A percentile compares a stretch with the other conserved stretches of the same genome.
Conservation (phyloP, 768 basidiomycete species). For the Lyophyllum semitale region DNA sequence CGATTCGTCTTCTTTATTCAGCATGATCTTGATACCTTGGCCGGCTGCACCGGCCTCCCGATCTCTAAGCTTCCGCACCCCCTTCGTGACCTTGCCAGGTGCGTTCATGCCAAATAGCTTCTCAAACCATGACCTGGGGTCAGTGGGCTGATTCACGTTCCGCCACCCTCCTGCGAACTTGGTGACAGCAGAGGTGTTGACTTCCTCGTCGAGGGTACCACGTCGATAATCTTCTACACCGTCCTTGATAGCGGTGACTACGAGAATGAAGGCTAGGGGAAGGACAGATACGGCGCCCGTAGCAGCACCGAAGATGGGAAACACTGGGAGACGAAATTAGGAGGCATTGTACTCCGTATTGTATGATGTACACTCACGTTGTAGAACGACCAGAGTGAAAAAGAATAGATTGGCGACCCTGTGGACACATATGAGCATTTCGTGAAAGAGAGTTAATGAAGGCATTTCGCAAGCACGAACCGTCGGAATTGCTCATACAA, state of each 20-base stretch:
- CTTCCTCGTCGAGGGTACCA: constrained; percentile 83
- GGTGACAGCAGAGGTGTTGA: constrained; percentile 93
- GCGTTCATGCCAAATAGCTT: constrained; percentile 67
- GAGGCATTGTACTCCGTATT: background rate
- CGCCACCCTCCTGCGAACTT: constrained; percentile 82
- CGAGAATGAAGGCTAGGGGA: constrained; percentile 84
- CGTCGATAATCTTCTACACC: constrained; percentile 96
- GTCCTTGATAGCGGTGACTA: constrained; percentile 93
- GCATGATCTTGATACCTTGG: constrained; percentile 63
- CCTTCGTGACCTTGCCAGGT: constrained; percentile 79
- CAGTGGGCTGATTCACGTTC: constrained; percentile 85
- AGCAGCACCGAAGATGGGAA: constrained; percentile 89
- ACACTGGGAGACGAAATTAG: constrained; percentile 52
- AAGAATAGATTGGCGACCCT: constrained; percentile 95
- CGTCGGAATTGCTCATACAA: constrained; percentile 93
- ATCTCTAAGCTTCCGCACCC: constrained; percentile 83
- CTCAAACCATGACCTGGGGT: constrained; percentile 77
- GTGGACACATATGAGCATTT: constrained; percentile 5
- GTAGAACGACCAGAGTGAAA: constrained; percentile 76
- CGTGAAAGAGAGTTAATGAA: background rate
- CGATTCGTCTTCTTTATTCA: constrained; percentile 54
- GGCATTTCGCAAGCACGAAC: constrained; percentile 37
- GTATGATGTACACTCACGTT: constrained; percentile 47
- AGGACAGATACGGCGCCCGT: constrained; percentile 80
- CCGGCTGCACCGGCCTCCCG: constrained; percentile 65